phyloP scores from a whole-genome alignment of 352 stramenopile genomes.

The Phytophthora palmivora region DNA sequence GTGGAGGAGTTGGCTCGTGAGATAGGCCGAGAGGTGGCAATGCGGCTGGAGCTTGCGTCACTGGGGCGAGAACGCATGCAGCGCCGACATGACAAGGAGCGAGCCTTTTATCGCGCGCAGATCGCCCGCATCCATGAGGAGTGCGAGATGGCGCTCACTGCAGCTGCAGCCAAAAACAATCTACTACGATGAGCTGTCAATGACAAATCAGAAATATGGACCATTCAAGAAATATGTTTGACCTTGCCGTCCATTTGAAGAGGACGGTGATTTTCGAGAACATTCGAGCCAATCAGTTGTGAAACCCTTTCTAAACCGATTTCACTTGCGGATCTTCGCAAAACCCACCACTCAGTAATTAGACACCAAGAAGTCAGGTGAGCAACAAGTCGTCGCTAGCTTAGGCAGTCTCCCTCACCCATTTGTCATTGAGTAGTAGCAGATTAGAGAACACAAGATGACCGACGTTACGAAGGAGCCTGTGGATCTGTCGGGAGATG shows the following conservation, averaged over 20 bases:
- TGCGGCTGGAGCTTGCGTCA: constrained; percentile 53
- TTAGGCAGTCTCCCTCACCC: too few relatives aligned
- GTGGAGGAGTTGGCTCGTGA: constrained; percentile 73
- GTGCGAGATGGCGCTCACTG: constrained; percentile 71
- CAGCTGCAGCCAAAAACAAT: constrained; percentile 75
- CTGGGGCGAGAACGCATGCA: constrained; percentile 55
- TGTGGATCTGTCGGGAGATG: constrained; percentile 88
- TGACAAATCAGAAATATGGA: background rate
- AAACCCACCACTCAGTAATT: constrained; percentile 27
- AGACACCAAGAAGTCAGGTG: constrained; percentile 12
- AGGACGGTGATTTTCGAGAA: constrained; percentile 48
- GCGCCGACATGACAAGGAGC: constrained; percentile 60
- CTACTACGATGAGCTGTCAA: constrained; percentile 54
- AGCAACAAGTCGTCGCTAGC: background rate
- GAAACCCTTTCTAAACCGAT: constrained; percentile 18
- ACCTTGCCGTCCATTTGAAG: constrained; percentile 1
- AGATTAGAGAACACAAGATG: constrained; percentile 36
- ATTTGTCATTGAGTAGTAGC: background rate
- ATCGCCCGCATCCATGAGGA: constrained; percentile 68
- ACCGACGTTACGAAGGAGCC: constrained; percentile 42
- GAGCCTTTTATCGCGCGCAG: constrained; percentile 59
- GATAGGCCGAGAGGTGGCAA: constrained; percentile 58
- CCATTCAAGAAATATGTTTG: constrained; percentile 1
- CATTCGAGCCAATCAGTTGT: constrained; percentile 39
- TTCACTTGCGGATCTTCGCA: constrained; percentile 22